Evolutionary conservation across 169 alveolate genomes (phyloP), one percentile per base, ranked within the genome.

Genomic region (Eimeria necatrix): DNA sequence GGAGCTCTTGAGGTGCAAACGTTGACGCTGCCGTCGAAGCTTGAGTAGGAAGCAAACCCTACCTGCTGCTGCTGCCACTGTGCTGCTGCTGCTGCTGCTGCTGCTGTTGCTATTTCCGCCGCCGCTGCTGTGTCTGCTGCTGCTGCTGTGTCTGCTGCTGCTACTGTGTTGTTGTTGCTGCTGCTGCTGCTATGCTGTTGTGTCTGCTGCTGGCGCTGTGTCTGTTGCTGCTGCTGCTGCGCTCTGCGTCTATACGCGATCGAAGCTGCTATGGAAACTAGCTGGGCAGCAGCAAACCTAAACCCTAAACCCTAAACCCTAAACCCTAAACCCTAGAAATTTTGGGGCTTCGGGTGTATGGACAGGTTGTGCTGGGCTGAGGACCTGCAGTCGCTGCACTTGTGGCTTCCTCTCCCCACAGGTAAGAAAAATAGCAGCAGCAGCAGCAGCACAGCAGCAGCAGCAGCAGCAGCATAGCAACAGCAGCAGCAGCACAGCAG

Each of bases 401-500:
- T 56, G 8, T 56, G 64, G 64, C 64, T 56, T 8, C 64, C 64
- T 56, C 64, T 56, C 8, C 20, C 8, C 8, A 14, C 8, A 56
- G 64, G 64, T 56, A 56, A 68, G 78, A 68, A 5, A 68, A n/a
- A n/a, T 68, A 68, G n/a, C n/a, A n/a, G n/a, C n/a, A n/a, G n/a
- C n/a, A n/a, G n/a, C n/a, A n/a, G n/a, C n/a, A n/a, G n/a, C n/a
- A n/a, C n/a, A n/a, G n/a, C n/a, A n/a, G n/a, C n/a, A n/a, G n/a
- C n/a, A n/a, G n/a, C n/a, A n/a, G n/a, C n/a, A n/a, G n/a, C n/a
- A n/a, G n/a, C n/a, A n/a, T n/a, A n/a, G 94, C 64, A 70, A 70
- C 86, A 46, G 73, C 64, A 84, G 20, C 91, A 83, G 51, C 46
- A 46, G 48, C 64, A 52, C 64, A 9, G 49, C 73, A 48, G 89